Evolutionary conservation across 1,284 basidiomycete genomes (phyloP).

Genomic region (Fomitiporia mediterranea): DNA sequence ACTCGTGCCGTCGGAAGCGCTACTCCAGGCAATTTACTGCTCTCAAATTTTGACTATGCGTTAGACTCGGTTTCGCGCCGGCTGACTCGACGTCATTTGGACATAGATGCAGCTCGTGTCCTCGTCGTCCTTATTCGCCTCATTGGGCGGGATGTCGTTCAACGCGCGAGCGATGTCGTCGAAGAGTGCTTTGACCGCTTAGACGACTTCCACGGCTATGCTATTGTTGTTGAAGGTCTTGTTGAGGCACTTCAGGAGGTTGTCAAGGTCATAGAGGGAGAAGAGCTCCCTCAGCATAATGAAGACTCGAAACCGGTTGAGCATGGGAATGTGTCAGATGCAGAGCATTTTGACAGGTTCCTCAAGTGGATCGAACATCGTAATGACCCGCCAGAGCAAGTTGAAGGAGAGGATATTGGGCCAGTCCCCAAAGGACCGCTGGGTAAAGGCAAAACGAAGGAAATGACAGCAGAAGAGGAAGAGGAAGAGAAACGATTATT

Average conservation of each 20-base stretch:
- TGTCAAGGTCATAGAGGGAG: constrained; percentile 61
- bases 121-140: constrained; percentile 78
- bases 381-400: constrained; percentile 31
- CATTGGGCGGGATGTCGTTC: constrained; percentile 80
- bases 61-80: constrained; percentile 83
- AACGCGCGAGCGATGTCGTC: constrained; percentile 84
- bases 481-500: constrained; percentile 23
- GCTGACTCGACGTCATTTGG: constrained; percentile 71
- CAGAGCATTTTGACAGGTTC: constrained; percentile 43
- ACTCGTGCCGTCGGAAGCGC: constrained; percentile 75
- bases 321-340: constrained; percentile 23
- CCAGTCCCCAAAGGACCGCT: constrained; percentile 30
- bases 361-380: constrained; percentile 61
- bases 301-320: constrained; percentile 17
- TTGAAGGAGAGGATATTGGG: constrained; percentile 45
- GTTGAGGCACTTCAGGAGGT: constrained; percentile 83
- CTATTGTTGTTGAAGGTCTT: constrained; percentile 77
- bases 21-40: constrained; percentile 74
- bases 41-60: constrained; percentile 93
- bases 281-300: constrained; percentile 30
- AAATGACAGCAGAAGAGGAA: constrained; percentile 26
- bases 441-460: constrained; percentile 22
- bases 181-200: constrained; percentile 93
- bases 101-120: constrained; percentile 75
- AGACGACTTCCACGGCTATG: constrained; percentile 91